A percentile compares a stretch with the other conserved stretches of the same genome.
phyloP scores from a whole-genome alignment of 2,329 filamentous ascomycete species.

The Epichloe sp. region DNA sequence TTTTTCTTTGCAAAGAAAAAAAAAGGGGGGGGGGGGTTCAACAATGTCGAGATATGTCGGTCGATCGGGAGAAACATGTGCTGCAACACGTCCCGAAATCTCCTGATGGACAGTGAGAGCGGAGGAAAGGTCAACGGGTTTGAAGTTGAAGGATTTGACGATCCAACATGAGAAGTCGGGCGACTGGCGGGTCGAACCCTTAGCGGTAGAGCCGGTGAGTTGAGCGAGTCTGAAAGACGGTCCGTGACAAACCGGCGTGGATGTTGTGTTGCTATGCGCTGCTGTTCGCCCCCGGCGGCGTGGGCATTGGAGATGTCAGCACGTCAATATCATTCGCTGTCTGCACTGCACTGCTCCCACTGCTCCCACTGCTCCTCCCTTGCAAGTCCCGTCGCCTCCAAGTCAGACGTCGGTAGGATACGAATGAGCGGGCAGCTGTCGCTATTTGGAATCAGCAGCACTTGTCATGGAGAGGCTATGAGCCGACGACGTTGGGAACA shows the following conservation, averaged over 20 bases:
- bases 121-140: neutral
- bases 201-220: neutral
- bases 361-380: no score
- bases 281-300: neutral
- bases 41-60: neutral
- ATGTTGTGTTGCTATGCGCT: constrained; percentile 1
- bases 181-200: neutral
- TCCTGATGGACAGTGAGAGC: neutral
- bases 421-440: neutral
- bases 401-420: neutral
- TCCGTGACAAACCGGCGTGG: neutral
- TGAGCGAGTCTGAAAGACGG: neutral
- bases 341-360: neutral
- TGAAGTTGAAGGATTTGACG: neutral
- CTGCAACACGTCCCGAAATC: neutral
- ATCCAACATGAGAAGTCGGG: neutral
- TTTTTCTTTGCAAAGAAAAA: neutral
- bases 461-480: neutral
- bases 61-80: neutral
- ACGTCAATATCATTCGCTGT: neutral
- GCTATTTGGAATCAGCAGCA: neutral
- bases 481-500: neutral
- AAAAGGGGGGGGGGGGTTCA: no score
- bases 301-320: neutral
- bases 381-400: neutral